Base-by-base conservation (phyloP, 2,329 filamentous ascomycete species). In the Penicillium sp. region DNA sequence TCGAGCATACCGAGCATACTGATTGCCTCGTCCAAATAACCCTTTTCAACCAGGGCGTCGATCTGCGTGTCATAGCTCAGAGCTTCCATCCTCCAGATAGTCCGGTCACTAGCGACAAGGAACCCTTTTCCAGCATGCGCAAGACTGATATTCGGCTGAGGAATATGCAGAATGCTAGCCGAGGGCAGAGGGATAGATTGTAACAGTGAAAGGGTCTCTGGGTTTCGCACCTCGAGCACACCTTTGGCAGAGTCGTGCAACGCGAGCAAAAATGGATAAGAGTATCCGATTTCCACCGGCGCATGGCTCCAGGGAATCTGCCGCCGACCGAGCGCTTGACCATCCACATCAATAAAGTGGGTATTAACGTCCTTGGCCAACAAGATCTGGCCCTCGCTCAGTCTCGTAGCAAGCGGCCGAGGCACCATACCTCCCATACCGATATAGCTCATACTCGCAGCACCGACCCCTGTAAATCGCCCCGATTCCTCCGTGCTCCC, bases 311-410 rank as follows among this genome's bases (percentile, higher is more conserved):
- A 99, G 1, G 91, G 91, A n/a, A 99, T 86, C 68, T 97, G 92
- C 49, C 88, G 81, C 71, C 89, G 90, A 40, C 92, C 87, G 30
- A 95, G 69, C 0, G 91, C 81, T 60, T 90, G 92, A 4, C 92
- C 94, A 27, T 90, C 81, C 10, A 87, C 83, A 51, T 94, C 87
- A 59, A 96, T 88, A 69, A 99, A 99, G 46, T 96, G 76, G 1
- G 92, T 95, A 69, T 96, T 95, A 64, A 96, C 90, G 63, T 99
- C 94, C 70, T 95, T 96, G n/a, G 92, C 90, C n/a, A 99, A 79
- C 52, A 99, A 75, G 68, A 97, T 83, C 72, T 96, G 84, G 4
- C 89, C 89, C 57, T 95, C 89, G 2, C 84, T 83, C 11, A 99
- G 79, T 61, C 87, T 87, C 5, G 92, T 87, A 5, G 90, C 90